Evolutionary conservation across 2,329 filamentous ascomycete species (phyloP).

Genomic region (Colletotrichum trifolii): DNA sequence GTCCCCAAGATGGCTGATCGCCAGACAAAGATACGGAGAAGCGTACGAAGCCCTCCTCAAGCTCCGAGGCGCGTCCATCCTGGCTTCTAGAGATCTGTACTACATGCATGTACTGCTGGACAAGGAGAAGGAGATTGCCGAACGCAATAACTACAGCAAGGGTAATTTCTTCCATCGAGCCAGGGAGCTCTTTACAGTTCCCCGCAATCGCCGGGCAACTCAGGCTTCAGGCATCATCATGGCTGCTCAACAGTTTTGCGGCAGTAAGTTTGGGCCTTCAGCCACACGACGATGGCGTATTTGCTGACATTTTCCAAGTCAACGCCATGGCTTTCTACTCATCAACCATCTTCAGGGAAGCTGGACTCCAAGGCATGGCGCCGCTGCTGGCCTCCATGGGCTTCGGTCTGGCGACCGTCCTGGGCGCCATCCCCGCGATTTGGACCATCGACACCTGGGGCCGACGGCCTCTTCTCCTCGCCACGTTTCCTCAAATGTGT

Average conservation of each 20-base stretch:
- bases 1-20: conserved; percentile 74
- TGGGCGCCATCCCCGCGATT: conserved; percentile 73
- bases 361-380: conserved; percentile 51
- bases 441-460: conserved; percentile 76
- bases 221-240: conserved; percentile 76
- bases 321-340: conserved; percentile 64
- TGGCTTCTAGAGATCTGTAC: conserved; percentile 72
- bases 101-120: conserved; percentile 60
- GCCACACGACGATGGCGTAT: neutral
- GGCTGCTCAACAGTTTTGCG: conserved; percentile 72
- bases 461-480: conserved; percentile 68
- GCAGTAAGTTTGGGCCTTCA: conserved; percentile 45
- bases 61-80: conserved; percentile 67
- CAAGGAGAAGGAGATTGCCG: conserved; percentile 40
- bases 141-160: conserved; percentile 34
- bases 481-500: conserved; percentile 75
- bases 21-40: conserved; percentile 64
- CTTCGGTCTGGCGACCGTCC: conserved; percentile 66
- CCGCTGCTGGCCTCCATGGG: conserved; percentile 62
- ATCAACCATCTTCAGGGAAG: conserved; percentile 57
- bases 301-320: conserved; percentile 39
- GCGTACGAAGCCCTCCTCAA: conserved; percentile 67
- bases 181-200: conserved; percentile 68
- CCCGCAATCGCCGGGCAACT: conserved; percentile 69
- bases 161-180: conserved; percentile 60